These are phyloP conservation scores for Morella rubra DNA, from an alignment of 306 rosid genomes.

Conservation along the genomic window DNA sequence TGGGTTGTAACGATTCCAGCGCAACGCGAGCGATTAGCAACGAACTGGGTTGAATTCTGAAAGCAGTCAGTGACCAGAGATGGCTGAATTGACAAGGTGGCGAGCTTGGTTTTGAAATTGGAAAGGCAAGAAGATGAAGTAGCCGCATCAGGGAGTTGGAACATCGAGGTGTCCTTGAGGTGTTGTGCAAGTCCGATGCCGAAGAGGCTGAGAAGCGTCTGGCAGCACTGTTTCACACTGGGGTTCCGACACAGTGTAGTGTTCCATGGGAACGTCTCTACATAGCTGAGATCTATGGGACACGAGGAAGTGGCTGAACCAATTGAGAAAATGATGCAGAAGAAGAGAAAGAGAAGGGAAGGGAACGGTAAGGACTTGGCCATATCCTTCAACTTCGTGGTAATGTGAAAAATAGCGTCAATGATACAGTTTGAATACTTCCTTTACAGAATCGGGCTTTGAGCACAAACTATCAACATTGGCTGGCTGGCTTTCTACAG, in stretches of 20 bases:
- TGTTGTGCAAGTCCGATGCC: conserved; percentile 65
- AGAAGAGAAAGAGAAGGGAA: conserved; percentile 5
- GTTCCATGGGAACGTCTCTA: conserved; percentile 73
- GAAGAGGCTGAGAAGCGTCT: conserved; percentile 54
- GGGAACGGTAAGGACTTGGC: conserved; percentile 9
- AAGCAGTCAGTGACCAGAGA: conserved; percentile 49
- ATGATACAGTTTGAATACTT: neutral
- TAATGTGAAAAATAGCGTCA: neutral
- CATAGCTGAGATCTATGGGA: conserved; percentile 71
- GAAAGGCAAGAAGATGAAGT: conserved; percentile 61
- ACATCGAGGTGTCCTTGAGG: conserved; percentile 52
- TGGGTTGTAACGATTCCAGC: conserved; percentile 51
- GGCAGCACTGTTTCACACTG: conserved; percentile 50
- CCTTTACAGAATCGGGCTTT: neutral
- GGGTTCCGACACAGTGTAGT: conserved; percentile 48
- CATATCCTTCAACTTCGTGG: conserved; percentile 12
- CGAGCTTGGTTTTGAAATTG: conserved; percentile 36
- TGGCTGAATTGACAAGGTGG: conserved; percentile 36
- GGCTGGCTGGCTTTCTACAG: neutral
- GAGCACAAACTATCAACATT: neutral
- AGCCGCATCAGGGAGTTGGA: conserved; percentile 46
- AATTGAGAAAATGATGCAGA: conserved; percentile 16
- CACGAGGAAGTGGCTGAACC: conserved; percentile 37
- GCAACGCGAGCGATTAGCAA: conserved; percentile 40
- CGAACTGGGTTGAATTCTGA: conserved; percentile 48